Base-by-base conservation (phyloP, 768 basidiomycete species). In the Botryobasidium botryosum region DNA sequence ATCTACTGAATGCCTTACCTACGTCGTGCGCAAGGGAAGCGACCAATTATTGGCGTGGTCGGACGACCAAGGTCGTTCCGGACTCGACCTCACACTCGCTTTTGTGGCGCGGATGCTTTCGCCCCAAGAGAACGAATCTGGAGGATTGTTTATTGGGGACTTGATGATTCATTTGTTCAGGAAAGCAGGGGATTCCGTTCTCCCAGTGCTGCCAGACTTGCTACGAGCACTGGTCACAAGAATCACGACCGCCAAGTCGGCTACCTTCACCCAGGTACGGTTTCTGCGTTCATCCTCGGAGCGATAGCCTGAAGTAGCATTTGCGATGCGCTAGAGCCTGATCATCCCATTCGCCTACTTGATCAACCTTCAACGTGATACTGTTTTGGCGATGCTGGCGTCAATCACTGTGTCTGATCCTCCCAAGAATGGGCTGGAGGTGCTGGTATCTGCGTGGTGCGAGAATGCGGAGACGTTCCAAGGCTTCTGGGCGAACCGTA, bases 401-500 rank as follows among this genome's bases (percentile, higher is more conserved):
- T 64, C 71, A 8, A 77, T 74, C 50, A 64, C 61, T 10, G 65
- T 78, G 2, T 25, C 47, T n/a, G n/a, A n/a, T n/a, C 7, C 64
- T 72, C 36, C 70, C 18, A 69, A 74, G 24, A 68, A 70, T 0
- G 85, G 74, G 0, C 69, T 96, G n/a, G 78, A 90, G 49, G 71
- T 96, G 38, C 67, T 99, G n/a, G 70, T 97, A 23, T 73, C 79
- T 45, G 78, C 83, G 0, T 96, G 91, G 92, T 85, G 83, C 55
- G 92, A 99, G 58, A 91, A 90, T 54, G 79, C 80, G 10, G 83
- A 87, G 60, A 86, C 80, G 4, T 84, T 97, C 70, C 86, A 88
- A 56, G 91, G 94, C 25, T 87, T 79, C 60, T 97, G 92, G 91
- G 78, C 86, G 7, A 74, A 77, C 3, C 75, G 86, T 26, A 71